Conservation (phyloP, 257 asterid genomes). For the Nicotiana benthamiana region DNA sequence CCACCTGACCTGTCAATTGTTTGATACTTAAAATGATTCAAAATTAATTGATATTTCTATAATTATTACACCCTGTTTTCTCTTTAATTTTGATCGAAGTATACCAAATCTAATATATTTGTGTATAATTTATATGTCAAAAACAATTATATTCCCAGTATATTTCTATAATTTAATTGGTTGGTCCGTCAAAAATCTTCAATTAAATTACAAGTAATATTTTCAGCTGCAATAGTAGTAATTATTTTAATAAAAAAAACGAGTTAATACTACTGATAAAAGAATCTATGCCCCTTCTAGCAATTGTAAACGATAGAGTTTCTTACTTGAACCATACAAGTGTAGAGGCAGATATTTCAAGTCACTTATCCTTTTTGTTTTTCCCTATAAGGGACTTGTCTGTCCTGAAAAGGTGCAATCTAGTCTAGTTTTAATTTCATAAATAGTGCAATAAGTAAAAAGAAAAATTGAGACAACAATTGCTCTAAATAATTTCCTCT, state of each 20-base stretch:
- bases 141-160: neutral
- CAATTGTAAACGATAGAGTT: neutral
- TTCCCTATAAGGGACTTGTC: neutral
- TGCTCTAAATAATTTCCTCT: neutral
- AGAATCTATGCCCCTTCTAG: neutral
- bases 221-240: neutral
- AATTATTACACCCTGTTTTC: neutral
- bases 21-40: neutral
- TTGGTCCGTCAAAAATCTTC: neutral
- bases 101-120: neutral
- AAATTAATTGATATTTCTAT: no score
- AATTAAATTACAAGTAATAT: neutral
- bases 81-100: neutral
- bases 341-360: neutral
- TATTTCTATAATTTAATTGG: neutral
- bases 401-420: neutral
- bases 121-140: neutral
- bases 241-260: neutral
- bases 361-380: neutral
- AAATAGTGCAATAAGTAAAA: neutral
- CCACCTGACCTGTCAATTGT: neutral
- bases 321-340: neutral
- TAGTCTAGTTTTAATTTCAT: neutral
- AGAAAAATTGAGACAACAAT: neutral
- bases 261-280: neutral